Evolutionary conservation across 768 basidiomycete species (phyloP).

Genomic region (Coprinopsis marcescibilis): DNA sequence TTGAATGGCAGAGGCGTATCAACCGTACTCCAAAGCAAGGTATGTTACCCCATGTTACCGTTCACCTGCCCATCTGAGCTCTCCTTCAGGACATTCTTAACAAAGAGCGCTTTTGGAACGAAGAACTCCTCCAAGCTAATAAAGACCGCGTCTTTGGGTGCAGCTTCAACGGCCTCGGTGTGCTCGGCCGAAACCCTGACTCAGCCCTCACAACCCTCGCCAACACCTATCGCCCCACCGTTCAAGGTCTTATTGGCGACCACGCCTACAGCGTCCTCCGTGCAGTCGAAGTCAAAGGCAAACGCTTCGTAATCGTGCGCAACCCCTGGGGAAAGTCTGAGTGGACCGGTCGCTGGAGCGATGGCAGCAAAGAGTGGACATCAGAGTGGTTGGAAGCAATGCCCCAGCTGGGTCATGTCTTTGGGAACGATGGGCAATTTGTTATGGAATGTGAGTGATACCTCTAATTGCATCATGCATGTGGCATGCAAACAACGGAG

Average conservation of each 20-base stretch:
- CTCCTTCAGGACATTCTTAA: slow-evolving; percentile 41
- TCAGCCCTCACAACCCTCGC: no score
- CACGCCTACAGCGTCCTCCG: slow-evolving; percentile 46
- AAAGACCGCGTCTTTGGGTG: slow-evolving; percentile 47
- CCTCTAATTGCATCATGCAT: neutral
- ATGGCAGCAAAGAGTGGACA: slow-evolving; percentile 47
- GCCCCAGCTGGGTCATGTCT: slow-evolving; percentile 32
- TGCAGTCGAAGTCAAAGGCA: slow-evolving; percentile 38
- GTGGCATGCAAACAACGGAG: neutral
- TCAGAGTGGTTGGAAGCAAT: slow-evolving; percentile 39
- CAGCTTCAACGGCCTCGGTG: slow-evolving; percentile 31
- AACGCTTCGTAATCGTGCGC: slow-evolving; percentile 41
- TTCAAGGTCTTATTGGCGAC: slow-evolving; percentile 34
- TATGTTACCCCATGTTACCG: slow-evolving; percentile 4
- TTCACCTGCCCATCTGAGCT: neutral
- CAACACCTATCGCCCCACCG: no score
- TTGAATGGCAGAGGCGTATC: slow-evolving; percentile 19
- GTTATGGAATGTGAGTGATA: slow-evolving; percentile 40
- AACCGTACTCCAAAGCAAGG: slow-evolving; percentile 20
- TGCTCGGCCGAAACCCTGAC: no score
- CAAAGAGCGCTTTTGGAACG: slow-evolving; percentile 41
- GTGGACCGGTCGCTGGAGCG: slow-evolving; percentile 46
- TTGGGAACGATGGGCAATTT: slow-evolving; percentile 46
- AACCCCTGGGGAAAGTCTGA: slow-evolving; percentile 48
- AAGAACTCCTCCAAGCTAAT: slow-evolving; percentile 41